These are phyloP conservation scores for Panaeolus papilionaceus DNA, from an alignment of 768 basidiomycete species.

Conservation along the genomic window DNA sequence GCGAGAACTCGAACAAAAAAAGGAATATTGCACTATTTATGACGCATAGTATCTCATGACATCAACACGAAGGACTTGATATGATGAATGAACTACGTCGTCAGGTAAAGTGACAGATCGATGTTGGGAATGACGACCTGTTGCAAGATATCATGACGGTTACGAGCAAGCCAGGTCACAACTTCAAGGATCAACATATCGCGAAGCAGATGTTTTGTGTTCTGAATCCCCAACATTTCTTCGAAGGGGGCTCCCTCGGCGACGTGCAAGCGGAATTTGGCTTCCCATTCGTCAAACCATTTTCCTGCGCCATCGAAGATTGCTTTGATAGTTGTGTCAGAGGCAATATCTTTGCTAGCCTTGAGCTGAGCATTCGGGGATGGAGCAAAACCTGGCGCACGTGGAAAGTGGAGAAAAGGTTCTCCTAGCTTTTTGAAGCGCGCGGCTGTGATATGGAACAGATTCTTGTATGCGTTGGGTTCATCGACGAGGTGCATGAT, in stretches of 20 bases:
- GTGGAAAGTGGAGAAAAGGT: background rate
- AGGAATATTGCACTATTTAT: no score
- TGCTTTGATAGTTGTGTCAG: background rate
- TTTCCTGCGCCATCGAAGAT: background rate
- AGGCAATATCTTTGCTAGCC: background rate
- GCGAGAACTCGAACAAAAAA: no score
- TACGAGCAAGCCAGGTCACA: background rate
- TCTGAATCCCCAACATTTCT: background rate
- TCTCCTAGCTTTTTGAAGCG: constrained; percentile 7
- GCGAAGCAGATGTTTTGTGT: background rate
- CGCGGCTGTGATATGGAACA: background rate
- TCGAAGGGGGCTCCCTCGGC: background rate
- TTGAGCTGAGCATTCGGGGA: background rate
- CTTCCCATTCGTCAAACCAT: constrained; percentile 8
- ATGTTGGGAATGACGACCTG: background rate
- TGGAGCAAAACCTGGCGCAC: background rate
- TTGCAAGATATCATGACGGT: background rate
- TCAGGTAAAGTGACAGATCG: background rate
- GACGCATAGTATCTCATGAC: no score
- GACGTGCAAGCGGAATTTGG: background rate
- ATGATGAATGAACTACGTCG: background rate
- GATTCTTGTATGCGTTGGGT: background rate
- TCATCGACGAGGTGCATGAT: background rate
- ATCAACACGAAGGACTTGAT: no score
- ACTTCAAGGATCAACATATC: background rate